Conservation (phyloP, 2,329 filamentous ascomycete species). For the Curvularia spicifera region DNA sequence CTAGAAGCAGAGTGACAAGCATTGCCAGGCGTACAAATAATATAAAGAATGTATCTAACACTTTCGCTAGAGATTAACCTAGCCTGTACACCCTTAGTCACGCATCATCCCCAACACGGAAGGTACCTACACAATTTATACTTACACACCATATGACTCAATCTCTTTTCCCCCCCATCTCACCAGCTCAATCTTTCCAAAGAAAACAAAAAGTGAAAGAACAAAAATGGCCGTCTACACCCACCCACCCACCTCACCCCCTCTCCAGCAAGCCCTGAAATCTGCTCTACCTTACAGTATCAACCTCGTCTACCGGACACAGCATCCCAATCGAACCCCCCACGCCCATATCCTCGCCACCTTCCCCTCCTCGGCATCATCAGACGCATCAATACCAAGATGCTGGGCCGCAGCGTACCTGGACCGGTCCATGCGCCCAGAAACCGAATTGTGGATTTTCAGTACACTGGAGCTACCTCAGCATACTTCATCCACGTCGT, state of each 20-base stretch:
- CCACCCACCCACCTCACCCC: conserved; percentile 54
- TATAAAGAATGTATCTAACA: not conserved
- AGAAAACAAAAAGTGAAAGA: not conserved
- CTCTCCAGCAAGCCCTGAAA: conserved; percentile 58
- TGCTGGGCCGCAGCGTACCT: conserved; percentile 66
- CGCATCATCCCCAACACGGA: conserved; percentile 9
- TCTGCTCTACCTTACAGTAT: conserved; percentile 64
- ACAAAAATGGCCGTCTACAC: conserved; percentile 20
- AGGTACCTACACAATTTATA: conserved; percentile 5
- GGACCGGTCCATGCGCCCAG: conserved; percentile 65
- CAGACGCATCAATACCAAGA: conserved; percentile 20
- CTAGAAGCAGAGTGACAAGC: not conserved
- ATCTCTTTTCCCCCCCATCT: not conserved
- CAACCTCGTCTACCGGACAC: conserved; percentile 67
- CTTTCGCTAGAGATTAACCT: not conserved
- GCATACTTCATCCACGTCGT: conserved; percentile 22
- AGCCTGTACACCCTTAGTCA: conserved; percentile 9
- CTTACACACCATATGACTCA: not conserved
- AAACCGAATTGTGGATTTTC: conserved; percentile 71
- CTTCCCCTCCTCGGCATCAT: conserved; percentile 40
- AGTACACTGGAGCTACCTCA: conserved; percentile 35
- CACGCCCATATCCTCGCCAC: conserved; percentile 47
- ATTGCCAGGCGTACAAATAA: not conserved
- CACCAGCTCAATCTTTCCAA: not conserved
- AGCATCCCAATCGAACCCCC: conserved; percentile 59